Base-by-base conservation (phyloP, 1,139 yeast species). In the Diutina sp. region DNA sequence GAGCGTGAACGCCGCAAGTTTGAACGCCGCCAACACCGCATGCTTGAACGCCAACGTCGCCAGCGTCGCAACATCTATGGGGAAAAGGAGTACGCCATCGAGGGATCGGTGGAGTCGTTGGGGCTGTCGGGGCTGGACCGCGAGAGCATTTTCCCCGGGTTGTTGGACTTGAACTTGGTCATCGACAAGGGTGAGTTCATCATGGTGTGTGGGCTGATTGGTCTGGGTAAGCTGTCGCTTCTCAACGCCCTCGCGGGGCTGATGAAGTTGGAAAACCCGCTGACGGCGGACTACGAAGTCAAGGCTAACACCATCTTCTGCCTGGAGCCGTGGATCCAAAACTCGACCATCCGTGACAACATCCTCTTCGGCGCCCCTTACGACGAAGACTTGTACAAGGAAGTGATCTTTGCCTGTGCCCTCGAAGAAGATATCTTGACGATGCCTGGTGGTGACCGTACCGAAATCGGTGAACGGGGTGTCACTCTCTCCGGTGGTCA, bases 371-470 rank as follows among this genome's bases (percentile, higher is more conserved):
- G 79, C 12, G 63, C 66, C 50, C 65, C 65, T 21, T 72, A 64
- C 59, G 74, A 74, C 57, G 62, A 64, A 1, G 61, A 56, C 0
- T 65, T 62, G 55, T 75, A 75, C 61, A 60, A 63, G 4, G 61
- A 64, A 52, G 70, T 73, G 5, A 57, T 75, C 8, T 59, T 64
- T 57, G 75, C 78, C 6, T 75, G 79, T 66, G 72, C 74, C 32
- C 69, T 75, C 58, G 71, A 69, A 56, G 77, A 73, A 30, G 79
- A 90, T 70, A 73, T 90, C 60, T 83, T 82, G 28, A 76, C 77
- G 55, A 72, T 90, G 55, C 89, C 93, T 2, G 95, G 87, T 48
- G 93, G 96, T 57, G 97, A 90, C 65, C 57, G 65, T 65, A 54
- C 77, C 30, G 77, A 73, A 62, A 71, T 73, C 61, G 30, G 72